Evolutionary conservation across 768 basidiomycete species (phyloP).

Genomic region (Agaricus bisporus): DNA sequence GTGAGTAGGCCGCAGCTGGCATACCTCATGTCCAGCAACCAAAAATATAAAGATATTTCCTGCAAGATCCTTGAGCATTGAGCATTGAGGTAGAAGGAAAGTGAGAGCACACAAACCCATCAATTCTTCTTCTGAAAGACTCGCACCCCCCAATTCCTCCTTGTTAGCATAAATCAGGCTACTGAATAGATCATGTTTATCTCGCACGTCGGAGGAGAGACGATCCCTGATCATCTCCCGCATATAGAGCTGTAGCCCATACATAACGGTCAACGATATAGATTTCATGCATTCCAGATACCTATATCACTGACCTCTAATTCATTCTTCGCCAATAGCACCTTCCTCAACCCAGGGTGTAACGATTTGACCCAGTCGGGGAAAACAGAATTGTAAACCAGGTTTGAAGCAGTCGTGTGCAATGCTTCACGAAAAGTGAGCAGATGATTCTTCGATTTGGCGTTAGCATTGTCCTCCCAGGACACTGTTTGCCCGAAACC

Average conservation of each 20-base stretch:
- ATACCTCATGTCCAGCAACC: conserved; percentile 58
- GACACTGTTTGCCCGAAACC: conserved; percentile 47
- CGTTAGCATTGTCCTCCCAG: conserved; percentile 34
- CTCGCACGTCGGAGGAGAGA: conserved; percentile 26
- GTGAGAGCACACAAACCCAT: conserved; percentile 20
- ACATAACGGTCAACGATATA: background rate
- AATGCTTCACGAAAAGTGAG: conserved; percentile 46
- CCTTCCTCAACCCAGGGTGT: conserved; percentile 17
- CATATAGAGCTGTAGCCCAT: conserved; percentile 30
- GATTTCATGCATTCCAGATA: background rate
- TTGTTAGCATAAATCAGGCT: conserved; percentile 46
- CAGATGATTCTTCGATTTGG: conserved; percentile 34
- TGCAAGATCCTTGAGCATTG: conserved; percentile 9
- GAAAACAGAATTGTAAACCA: conserved; percentile 30
- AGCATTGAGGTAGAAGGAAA: background rate
- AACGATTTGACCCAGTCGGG: conserved; percentile 34
- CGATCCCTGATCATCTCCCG: conserved; percentile 47
- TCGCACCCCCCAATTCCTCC: conserved; percentile 25
- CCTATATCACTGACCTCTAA: conserved; percentile 28
- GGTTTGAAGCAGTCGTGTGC: conserved; percentile 31
- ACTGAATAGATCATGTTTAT: conserved; percentile 46
- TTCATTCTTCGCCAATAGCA: conserved; percentile 35
- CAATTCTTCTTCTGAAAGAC: conserved; percentile 38
- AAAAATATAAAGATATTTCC: conserved; percentile 47
- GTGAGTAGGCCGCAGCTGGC: background rate